Evolutionary conservation across 73 alveolate genomes (phyloP), one percentile per base, ranked within the genome.

Genomic region (Paramecium pentaurelia): DNA sequence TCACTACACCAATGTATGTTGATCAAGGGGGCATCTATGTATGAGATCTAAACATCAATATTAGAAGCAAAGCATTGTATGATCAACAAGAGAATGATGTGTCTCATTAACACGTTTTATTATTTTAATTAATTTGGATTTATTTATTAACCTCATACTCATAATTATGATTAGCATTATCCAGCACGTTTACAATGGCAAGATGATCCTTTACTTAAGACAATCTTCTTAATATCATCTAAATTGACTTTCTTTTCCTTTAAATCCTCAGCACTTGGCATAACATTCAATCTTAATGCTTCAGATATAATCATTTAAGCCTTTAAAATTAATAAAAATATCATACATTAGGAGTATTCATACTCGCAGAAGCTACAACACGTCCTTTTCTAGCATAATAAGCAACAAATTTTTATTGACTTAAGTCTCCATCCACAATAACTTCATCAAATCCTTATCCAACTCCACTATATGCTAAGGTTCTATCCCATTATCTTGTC

Each of bases 1-100:
- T 89, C 94, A 16, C 98, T 98, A 95, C 99, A 97, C 98, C 98
- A 97, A 58, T 92, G 86, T 20, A 93, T 90, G 47, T 93, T 95
- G 83, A 51, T 77, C 70, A 93, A 71, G 37, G 93, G 93, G 20
- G 95, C 86, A 68, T 93, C 96, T 16, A 92, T 45, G 28, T 83
- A 71, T 20, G 94, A 89, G 42, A 80, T 80, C 45, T 80, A 64
- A 22, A 80, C 49, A 80, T 80, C 91, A 45, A 80, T 80, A 25
- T 75, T 38, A 6, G 68, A 18, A 36, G 68, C 34, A 36, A 30
- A 42, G 6, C 20, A 9, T 3, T 22, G 18, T 70, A 38, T 22
- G 42, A 64, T 20, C 84, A 64, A 64, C 84, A 64, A 12, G 20
- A 64, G 84, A 34, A 64, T 10, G 27, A 64, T 28, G 20, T 30